Evolutionary conservation across 495 filamentous ascomycete species (phyloP).

Genomic region (Baudoinia panamericana): DNA sequence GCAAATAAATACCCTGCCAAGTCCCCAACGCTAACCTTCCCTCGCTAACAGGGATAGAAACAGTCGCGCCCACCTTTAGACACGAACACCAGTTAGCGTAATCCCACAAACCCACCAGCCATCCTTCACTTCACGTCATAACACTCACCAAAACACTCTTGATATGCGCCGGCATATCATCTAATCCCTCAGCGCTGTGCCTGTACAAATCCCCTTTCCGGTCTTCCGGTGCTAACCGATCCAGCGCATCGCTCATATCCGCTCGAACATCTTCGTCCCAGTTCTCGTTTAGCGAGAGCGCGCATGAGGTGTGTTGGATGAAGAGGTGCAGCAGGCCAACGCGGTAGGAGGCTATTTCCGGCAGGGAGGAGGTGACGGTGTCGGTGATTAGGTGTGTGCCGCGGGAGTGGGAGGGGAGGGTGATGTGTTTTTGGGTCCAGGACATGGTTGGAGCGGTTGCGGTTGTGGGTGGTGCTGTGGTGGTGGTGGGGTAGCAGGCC

Average conservation of each 20-base stretch:
- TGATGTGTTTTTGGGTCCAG: constrained; percentile 71
- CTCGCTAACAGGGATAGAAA: constrained; percentile 79
- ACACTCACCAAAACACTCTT: constrained; percentile 77
- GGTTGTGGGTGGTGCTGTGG: constrained; percentile 15
- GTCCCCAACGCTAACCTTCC: constrained; percentile 61
- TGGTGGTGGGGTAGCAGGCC: constrained; percentile 16
- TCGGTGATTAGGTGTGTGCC: constrained; percentile 86
- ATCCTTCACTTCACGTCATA: too few species aligned
- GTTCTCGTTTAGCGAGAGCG: constrained; percentile 84
- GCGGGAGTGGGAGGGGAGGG: constrained; percentile 56
- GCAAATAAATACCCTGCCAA: constrained; percentile 85
- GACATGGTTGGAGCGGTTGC: constrained; percentile 37
- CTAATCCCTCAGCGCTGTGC: constrained; percentile 75
- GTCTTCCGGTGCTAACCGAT: constrained; percentile 72
- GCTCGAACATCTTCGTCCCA: constrained; percentile 66
- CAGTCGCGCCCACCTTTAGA: constrained; percentile 78
- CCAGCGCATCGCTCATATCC: constrained; percentile 90
- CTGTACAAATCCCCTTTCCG: constrained; percentile 60
- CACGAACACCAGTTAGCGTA: too few species aligned
- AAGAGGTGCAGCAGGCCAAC: constrained; percentile 80
- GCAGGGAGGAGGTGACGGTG: constrained; percentile 50
- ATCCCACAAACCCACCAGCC: too few species aligned
- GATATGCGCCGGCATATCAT: constrained; percentile 96
- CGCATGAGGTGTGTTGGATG: constrained; percentile 81
- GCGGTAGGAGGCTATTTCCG: constrained; percentile 67